These are phyloP conservation scores for Neurospora tetrasperma DNA, from an alignment of 495 filamentous ascomycete genomes.

Conservation along the genomic window DNA sequence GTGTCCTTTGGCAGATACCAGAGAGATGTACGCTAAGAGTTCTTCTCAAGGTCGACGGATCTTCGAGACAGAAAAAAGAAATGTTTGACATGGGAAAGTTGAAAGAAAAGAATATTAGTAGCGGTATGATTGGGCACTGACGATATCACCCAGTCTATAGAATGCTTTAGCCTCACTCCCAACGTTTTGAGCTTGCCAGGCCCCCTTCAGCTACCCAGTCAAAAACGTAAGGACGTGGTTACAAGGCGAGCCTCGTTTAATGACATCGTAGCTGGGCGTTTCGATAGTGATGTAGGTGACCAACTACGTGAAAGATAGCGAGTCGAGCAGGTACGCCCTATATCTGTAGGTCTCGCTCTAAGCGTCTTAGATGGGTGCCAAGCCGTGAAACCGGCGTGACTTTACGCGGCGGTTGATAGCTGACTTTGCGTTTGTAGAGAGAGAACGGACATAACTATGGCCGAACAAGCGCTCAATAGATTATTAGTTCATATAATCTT, in stretches of 20 bases:
- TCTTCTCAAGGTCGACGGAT: not conserved
- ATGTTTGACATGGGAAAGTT: not conserved
- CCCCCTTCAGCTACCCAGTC: not conserved
- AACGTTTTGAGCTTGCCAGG: not conserved
- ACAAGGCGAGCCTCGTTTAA: not conserved
- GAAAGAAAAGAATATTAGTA: not conserved
- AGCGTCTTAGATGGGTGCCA: not conserved
- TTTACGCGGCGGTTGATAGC: not conserved
- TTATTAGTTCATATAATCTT: too few relatives aligned
- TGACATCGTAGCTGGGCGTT: not conserved
- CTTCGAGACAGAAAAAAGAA: not conserved
- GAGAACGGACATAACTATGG: not conserved
- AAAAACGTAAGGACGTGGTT: not conserved
- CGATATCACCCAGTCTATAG: not conserved
- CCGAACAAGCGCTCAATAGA: not conserved
- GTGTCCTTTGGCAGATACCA: not conserved
- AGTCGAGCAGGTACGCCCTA: not conserved
- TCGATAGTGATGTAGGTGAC: not conserved
- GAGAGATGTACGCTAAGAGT: not conserved
- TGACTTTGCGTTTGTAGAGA: not conserved
- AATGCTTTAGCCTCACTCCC: not conserved
- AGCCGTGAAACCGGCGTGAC: not conserved
- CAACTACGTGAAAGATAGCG: not conserved
- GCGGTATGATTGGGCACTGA: not conserved
- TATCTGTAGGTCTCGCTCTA: not conserved